These are phyloP conservation scores for Rutstroemia sp. DNA, from an alignment of 2,329 filamentous ascomycete genomes.

Conservation along the genomic window DNA sequence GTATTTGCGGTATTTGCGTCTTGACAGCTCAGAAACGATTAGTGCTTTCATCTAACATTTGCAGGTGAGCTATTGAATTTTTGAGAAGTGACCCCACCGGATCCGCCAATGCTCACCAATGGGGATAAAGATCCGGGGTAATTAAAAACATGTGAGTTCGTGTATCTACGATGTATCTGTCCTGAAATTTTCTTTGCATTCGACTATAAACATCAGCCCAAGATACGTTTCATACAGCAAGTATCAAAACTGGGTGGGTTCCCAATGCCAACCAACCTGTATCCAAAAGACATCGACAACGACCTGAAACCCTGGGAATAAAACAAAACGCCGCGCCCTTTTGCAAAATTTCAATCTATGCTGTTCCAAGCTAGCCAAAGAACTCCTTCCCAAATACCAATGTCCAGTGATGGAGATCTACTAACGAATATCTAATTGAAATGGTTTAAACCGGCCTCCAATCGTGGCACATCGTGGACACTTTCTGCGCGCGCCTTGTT, in stretches of 20 bases:
- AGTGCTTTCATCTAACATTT: too few species aligned
- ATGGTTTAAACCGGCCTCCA: constrained; percentile 74
- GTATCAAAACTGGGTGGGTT: background rate
- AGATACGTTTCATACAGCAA: background rate
- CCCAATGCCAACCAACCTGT: background rate
- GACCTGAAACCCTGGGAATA: constrained; percentile 2
- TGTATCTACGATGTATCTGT: background rate
- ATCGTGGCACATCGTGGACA: constrained; percentile 75
- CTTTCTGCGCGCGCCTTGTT: constrained; percentile 67
- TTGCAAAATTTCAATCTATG: constrained; percentile 2
- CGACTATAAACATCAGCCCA: constrained; percentile 10
- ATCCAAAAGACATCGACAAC: constrained; percentile 2
- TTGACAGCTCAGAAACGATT: too few species aligned
- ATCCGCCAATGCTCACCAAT: too few species aligned
- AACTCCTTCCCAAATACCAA: background rate
- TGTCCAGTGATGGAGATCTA: background rate
- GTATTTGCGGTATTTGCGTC: too few species aligned
- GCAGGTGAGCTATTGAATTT: too few species aligned
- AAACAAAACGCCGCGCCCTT: constrained; percentile 4
- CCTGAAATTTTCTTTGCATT: background rate
- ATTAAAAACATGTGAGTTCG: background rate
- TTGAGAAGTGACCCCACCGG: too few species aligned
- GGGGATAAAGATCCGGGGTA: too few species aligned
- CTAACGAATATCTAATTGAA: constrained; percentile 73
- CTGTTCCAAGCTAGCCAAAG: background rate